Conservation (phyloP, 352 stramenopile species). For the Pythium oligandrum region DNA sequence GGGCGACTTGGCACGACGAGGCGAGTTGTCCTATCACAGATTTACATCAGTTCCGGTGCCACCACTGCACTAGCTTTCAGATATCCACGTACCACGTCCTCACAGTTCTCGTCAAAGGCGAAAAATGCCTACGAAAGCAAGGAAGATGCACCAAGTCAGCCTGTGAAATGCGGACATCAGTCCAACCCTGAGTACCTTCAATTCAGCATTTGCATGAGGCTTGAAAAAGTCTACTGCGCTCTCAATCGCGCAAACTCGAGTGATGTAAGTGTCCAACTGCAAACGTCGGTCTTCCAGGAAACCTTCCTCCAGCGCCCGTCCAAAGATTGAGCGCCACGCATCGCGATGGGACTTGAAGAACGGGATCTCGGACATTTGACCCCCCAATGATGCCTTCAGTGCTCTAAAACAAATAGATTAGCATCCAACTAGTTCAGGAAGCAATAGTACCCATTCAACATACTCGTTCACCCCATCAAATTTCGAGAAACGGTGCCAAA, state of each 20-base stretch:
- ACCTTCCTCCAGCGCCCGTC: slow-evolving; percentile 40
- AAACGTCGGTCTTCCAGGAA: slow-evolving; percentile 58
- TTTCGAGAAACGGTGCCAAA: slow-evolving; percentile 66
- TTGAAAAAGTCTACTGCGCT: slow-evolving; percentile 60
- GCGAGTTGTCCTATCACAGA: no score
- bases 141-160: no score
- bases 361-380: slow-evolving; percentile 36
- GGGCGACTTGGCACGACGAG: no score
- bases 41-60: no score
- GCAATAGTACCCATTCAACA: not conserved
- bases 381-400: slow-evolving; percentile 38
- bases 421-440: no score
- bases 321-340: slow-evolving; percentile 39
- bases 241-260: slow-evolving; percentile 32
- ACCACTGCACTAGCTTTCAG: no score
- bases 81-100: slow-evolving; percentile 36
- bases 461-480: slow-evolving; percentile 59
- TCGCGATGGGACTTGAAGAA: slow-evolving; percentile 56
- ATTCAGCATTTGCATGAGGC: slow-evolving; percentile 27
- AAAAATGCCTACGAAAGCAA: slow-evolving; percentile 37
- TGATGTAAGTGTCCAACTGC: slow-evolving; percentile 48
- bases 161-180: no score
- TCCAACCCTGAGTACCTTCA: slow-evolving; percentile 29
- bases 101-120: slow-evolving; percentile 57
- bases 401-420: slow-evolving; percentile 9